Conservation (phyloP, 768 basidiomycete species). For the Erythrobasidium yunnanense region DNA sequence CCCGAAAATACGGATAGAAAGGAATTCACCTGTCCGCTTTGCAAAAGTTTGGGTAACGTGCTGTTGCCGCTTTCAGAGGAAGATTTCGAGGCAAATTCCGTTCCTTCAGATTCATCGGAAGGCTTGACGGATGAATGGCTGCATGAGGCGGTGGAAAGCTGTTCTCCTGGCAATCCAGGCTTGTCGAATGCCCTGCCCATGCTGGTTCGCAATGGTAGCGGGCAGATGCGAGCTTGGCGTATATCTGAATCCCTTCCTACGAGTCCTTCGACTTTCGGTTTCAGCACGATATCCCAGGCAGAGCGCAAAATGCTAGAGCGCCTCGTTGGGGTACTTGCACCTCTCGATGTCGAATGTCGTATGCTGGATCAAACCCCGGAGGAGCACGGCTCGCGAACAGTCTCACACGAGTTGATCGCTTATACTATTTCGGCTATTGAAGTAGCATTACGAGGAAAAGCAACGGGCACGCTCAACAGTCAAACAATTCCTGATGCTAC, state of each 20-base stretch:
- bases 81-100: not conserved
- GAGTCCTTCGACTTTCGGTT: not conserved
- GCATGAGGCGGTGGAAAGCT: not conserved
- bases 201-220: not conserved
- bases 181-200: not conserved
- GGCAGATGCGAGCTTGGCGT: slow-evolving; percentile 6
- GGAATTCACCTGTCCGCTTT: slow-evolving; percentile 92
- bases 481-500: slow-evolving; percentile 71
- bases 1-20: slow-evolving; percentile 86
- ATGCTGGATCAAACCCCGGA: slow-evolving; percentile 49
- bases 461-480: slow-evolving; percentile 50
- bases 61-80: slow-evolving; percentile 59
- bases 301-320: slow-evolving; percentile 72
- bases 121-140: slow-evolving; percentile 3
- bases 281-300: not conserved
- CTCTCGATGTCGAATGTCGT: slow-evolving; percentile 62
- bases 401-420: slow-evolving; percentile 80
- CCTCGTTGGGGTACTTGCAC: slow-evolving; percentile 63
- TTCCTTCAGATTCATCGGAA: not conserved
- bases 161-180: not conserved
- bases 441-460: slow-evolving; percentile 62
- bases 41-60: slow-evolving; percentile 90
- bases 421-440: slow-evolving; percentile 79
- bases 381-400: slow-evolving; percentile 44
- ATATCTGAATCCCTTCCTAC: not conserved